These are phyloP conservation scores for Citrus sp. DNA, from an alignment of 345 rosid genomes.

Conservation along the genomic window DNA sequence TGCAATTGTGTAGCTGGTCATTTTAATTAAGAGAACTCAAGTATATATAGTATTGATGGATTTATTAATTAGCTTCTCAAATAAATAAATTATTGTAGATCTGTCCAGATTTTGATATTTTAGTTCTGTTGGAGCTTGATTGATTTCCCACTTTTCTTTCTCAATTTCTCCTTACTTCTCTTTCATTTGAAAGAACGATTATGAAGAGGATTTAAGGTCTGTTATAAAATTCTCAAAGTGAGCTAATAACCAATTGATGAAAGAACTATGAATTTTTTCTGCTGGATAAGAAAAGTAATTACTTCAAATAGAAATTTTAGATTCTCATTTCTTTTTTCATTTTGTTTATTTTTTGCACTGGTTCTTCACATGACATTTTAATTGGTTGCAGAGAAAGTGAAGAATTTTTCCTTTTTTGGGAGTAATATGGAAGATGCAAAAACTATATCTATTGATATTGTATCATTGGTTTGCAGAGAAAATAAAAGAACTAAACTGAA, in stretches of 20 bases:
- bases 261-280: not conserved
- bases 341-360: too few relatives aligned
- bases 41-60: constrained; percentile 9
- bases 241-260: not conserved
- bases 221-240: not conserved
- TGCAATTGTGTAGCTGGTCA: constrained; percentile 1
- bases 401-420: not conserved
- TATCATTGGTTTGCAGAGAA: not conserved
- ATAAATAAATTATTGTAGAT: constrained; percentile 10
- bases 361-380: constrained; percentile 10
- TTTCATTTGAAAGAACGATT: not conserved
- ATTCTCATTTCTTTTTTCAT: not conserved
- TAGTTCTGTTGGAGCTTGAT: not conserved
- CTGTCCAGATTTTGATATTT: constrained; percentile 5
- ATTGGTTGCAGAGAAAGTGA: constrained; percentile 9
- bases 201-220: not conserved
- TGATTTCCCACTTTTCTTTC: not conserved
- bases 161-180: not conserved
- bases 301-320: not conserved
- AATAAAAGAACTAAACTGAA: not conserved
- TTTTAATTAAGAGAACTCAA: not conserved
- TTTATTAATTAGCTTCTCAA: not conserved
- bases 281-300: not conserved
- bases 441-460: not conserved
- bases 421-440: not conserved